Conservation (phyloP, 495 filamentous ascomycete genomes). For the Hapsidospora chrysogenum region DNA sequence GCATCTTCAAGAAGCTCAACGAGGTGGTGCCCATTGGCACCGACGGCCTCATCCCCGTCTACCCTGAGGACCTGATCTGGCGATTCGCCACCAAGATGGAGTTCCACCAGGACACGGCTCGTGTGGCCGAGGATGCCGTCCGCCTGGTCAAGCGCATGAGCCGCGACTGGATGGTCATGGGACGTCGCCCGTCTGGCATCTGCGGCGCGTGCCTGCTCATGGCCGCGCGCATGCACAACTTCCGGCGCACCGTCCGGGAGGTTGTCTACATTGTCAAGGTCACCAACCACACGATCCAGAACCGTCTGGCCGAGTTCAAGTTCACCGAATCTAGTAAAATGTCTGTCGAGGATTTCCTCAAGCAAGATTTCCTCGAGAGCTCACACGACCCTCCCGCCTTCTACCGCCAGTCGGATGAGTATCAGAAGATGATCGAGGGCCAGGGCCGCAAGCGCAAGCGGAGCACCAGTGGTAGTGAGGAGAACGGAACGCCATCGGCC, state of each 20-base stretch:
- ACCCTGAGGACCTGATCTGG: constrained; percentile 73
- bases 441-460: constrained; percentile 25
- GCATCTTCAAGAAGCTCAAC: constrained; percentile 61
- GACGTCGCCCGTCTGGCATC: constrained; percentile 82
- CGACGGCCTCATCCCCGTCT: constrained; percentile 36
- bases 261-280: constrained; percentile 95
- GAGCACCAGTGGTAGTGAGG: background rate
- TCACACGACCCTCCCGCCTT: constrained; percentile 69
- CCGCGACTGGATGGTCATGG: constrained; percentile 86
- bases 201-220: constrained; percentile 90
- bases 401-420: constrained; percentile 40
- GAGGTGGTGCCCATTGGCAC: constrained; percentile 41
- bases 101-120: constrained; percentile 58
- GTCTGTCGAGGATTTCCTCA: constrained; percentile 76
- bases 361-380: constrained; percentile 32
- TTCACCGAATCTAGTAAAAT: constrained; percentile 60
- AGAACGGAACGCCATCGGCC: no score
- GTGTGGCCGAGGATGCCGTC: constrained; percentile 72
- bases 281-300: constrained; percentile 73
- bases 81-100: constrained; percentile 82
- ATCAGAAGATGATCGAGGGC: constrained; percentile 22
- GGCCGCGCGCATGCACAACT: constrained; percentile 94
- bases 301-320: constrained; percentile 80
- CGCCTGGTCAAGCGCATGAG: constrained; percentile 83
- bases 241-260: constrained; percentile 75